Conservation (phyloP, 2,329 filamentous ascomycete genomes). For the Exophiala sp. region DNA sequence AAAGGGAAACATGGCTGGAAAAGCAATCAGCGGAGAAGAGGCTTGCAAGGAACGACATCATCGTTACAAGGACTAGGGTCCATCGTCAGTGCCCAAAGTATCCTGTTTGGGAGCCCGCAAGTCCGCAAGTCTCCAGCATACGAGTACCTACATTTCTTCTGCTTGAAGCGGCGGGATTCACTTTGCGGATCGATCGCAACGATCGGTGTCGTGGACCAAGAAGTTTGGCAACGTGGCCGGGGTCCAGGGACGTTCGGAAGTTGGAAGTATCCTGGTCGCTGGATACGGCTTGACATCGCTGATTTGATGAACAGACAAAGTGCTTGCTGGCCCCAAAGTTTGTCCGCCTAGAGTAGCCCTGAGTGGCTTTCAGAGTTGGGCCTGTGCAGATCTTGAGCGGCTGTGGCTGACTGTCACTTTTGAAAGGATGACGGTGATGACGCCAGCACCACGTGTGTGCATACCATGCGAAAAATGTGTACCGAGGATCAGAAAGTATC, state of each 20-base stretch:
- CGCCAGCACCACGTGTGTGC: too few relatives aligned
- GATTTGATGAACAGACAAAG: not conserved
- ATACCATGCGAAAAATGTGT: too few relatives aligned
- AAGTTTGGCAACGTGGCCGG: constrained; percentile 4
- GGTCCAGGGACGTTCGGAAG: constrained; percentile 2
- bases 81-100: not conserved
- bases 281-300: not conserved
- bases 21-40: constrained; percentile 5
- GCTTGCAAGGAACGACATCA: constrained; percentile 22
- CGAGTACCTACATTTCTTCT: not conserved
- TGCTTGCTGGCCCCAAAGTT: not conserved
- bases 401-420: too few relatives aligned
- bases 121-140: not conserved
- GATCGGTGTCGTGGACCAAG: constrained; percentile 11
- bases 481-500: too few relatives aligned
- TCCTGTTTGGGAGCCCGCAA: too few relatives aligned
- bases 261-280: constrained; percentile 22
- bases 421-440: too few relatives aligned
- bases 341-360: not conserved
- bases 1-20: constrained; percentile 5
- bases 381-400: not conserved
- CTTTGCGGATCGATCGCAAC: constrained; percentile 1
- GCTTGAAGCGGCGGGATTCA: constrained; percentile 18
- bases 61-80: constrained; percentile 10
- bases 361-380: not conserved